These are phyloP conservation scores for Fomitopsis pulvina DNA, from an alignment of 768 basidiomycete species.

Conservation along the genomic window DNA sequence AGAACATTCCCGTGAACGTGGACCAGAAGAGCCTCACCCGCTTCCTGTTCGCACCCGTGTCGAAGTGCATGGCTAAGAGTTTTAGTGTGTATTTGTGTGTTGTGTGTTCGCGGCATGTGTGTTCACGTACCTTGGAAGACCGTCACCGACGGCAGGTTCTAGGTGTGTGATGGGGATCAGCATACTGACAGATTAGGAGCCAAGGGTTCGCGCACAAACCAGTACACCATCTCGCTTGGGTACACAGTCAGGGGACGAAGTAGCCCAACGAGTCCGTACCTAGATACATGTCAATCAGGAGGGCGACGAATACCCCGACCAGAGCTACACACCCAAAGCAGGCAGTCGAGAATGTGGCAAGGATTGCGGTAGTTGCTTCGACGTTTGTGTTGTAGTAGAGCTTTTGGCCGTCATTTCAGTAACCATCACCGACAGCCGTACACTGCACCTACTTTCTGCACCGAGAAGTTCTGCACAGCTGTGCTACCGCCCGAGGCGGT, in stretches of 20 bases:
- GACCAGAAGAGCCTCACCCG: constrained; percentile 48
- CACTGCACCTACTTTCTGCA: constrained; percentile 38
- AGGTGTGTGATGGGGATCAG: neutral
- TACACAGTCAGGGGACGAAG: constrained; percentile 53
- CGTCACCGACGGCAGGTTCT: constrained; percentile 54
- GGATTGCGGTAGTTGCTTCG: constrained; percentile 45
- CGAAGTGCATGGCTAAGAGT: constrained; percentile 43
- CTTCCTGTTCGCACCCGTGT: constrained; percentile 35
- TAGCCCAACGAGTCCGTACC: constrained; percentile 55
- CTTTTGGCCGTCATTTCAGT: constrained; percentile 23
- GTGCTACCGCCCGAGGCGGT: constrained; percentile 48
- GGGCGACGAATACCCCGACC: neutral
- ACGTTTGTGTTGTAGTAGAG: constrained; percentile 56
- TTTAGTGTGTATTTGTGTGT: constrained; percentile 19
- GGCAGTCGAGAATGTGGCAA: constrained; percentile 58
- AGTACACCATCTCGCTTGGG: constrained; percentile 60
- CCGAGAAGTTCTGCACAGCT: constrained; percentile 55
- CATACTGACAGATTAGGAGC: neutral
- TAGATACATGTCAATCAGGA: constrained; percentile 16
- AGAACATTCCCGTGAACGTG: constrained; percentile 44
- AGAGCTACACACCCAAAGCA: constrained; percentile 44
- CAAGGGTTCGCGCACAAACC: constrained; percentile 32
- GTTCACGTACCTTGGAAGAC: constrained; percentile 51
- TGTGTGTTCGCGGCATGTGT: too few relatives aligned
- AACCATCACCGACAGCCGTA: neutral